phyloP scores from a whole-genome alignment of 805 yeast genomes.

The Martiniozyma abietophila region DNA sequence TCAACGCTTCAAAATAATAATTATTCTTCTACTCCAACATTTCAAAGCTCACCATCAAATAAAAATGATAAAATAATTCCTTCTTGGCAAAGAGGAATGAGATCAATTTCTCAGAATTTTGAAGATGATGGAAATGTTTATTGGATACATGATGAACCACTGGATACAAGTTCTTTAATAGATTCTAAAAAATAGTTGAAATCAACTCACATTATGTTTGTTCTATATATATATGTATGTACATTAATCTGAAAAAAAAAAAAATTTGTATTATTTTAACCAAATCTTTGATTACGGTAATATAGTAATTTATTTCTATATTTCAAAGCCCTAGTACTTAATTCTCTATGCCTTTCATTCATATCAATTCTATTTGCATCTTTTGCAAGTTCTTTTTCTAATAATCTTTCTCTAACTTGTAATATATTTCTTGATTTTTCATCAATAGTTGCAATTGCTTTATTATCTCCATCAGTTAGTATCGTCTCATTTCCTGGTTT shows the following conservation, averaged over 20 bases:
- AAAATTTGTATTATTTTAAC: slow-evolving; percentile 6
- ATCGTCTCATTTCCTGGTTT: slow-evolving; percentile 40
- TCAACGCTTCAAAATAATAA: no score
- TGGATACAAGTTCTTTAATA: slow-evolving; percentile 13
- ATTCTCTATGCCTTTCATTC: slow-evolving; percentile 22
- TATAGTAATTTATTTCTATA: slow-evolving; percentile 70
- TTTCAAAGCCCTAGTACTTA: slow-evolving; percentile 41
- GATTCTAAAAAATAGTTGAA: background rate
- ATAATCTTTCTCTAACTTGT: slow-evolving; percentile 9
- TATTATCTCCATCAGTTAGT: slow-evolving; percentile 53
- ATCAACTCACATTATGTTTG: background rate
- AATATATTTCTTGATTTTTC: slow-evolving; percentile 13
- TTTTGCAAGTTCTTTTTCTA: slow-evolving; percentile 36
- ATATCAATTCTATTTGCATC: slow-evolving; percentile 20
- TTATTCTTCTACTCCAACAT: no score
- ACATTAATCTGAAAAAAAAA: no score
- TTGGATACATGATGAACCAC: no score
- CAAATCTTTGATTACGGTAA: slow-evolving; percentile 34
- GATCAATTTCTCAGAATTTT: no score
- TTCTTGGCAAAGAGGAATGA: no score
- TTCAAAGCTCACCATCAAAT: no score
- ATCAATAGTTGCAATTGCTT: slow-evolving; percentile 26
- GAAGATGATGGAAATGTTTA: no score
- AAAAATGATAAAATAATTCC: no score
- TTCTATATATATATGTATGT: background rate